Percentiles rank a stretch among this genome's conserved stretches.
These are phyloP conservation scores for Senecio squalidus DNA, from an alignment of 140 eudicot species.

Conservation along the genomic window DNA sequence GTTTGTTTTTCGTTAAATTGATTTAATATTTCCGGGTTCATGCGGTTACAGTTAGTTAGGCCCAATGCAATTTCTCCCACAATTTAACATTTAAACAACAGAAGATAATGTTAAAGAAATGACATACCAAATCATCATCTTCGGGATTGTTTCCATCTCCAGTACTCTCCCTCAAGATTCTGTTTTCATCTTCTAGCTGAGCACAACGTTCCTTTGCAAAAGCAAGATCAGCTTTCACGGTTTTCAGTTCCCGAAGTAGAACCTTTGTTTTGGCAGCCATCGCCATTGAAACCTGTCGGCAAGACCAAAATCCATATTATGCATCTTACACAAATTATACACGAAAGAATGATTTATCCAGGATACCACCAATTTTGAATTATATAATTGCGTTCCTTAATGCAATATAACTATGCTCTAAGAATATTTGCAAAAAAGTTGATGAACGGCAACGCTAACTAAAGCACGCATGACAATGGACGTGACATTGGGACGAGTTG, in stretches of 20 bases:
- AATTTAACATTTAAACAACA: background rate
- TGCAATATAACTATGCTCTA: background rate
- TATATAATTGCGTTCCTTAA: background rate
- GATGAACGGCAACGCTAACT: too few relatives aligned
- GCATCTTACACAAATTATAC: slow-evolving; percentile 12
- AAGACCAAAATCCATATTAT: slow-evolving; percentile 21
- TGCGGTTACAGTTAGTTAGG: too few relatives aligned
- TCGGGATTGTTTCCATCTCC: slow-evolving; percentile 66
- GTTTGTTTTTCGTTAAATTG: too few relatives aligned
- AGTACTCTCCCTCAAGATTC: slow-evolving; percentile 55
- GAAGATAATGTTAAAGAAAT: slow-evolving; percentile 2
- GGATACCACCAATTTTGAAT: background rate
- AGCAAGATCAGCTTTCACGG: slow-evolving; percentile 87
- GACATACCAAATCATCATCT: slow-evolving; percentile 84
- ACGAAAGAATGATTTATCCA: too few relatives aligned
- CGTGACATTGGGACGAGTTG: too few relatives aligned
- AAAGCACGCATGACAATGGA: too few relatives aligned
- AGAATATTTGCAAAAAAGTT: too few relatives aligned
- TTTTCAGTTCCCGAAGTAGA: slow-evolving; percentile 79
- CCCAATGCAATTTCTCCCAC: background rate
- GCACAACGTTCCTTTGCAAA: slow-evolving; percentile 91
- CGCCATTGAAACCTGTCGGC: slow-evolving; percentile 57
- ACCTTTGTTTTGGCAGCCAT: slow-evolving; percentile 97
- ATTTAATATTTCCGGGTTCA: too few relatives aligned
- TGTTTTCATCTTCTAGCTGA: slow-evolving; percentile 87